Percentiles rank a stretch among this genome's conserved stretches.
These are phyloP conservation scores for Tricholomella constricta DNA, from an alignment of 768 basidiomycete genomes.

Conservation along the genomic window DNA sequence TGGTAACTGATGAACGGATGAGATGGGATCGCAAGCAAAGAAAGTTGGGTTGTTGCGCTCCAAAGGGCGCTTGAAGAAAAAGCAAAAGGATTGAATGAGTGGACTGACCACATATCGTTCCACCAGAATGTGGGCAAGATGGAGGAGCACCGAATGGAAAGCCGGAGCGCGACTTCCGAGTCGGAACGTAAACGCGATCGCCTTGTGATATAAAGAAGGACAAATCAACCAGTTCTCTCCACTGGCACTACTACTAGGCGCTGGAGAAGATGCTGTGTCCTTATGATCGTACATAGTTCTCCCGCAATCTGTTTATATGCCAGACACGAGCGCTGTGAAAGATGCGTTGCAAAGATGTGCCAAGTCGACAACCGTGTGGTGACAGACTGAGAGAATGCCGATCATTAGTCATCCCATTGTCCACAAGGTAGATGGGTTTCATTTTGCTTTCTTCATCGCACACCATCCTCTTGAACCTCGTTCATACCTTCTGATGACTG, in stretches of 20 bases:
- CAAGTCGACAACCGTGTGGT: not conserved
- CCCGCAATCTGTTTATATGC: no score
- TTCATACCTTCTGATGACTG: constrained; percentile 50
- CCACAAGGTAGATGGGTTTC: not conserved
- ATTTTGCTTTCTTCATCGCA: constrained; percentile 2
- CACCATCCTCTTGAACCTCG: constrained; percentile 10
- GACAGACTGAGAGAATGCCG: not conserved
- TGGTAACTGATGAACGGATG: constrained; percentile 21
- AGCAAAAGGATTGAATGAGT: not conserved
- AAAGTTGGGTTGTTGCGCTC: not conserved
- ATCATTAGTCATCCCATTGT: constrained; percentile 14
- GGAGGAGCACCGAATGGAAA: not conserved
- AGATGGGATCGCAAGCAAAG: constrained; percentile 7
- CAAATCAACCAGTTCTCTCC: not conserved
- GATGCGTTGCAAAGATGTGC: no score
- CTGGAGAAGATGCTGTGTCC: no score
- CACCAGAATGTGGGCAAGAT: not conserved
- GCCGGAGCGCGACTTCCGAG: constrained; percentile 2
- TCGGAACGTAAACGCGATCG: not conserved
- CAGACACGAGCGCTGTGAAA: no score
- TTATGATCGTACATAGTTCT: no score
- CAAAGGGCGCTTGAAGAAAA: not conserved
- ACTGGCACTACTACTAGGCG: no score
- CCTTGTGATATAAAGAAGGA: constrained; percentile 2
- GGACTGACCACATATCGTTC: constrained; percentile 14